Conservation (phyloP, 306 rosid species). For the Citrullus mucosospermus region DNA sequence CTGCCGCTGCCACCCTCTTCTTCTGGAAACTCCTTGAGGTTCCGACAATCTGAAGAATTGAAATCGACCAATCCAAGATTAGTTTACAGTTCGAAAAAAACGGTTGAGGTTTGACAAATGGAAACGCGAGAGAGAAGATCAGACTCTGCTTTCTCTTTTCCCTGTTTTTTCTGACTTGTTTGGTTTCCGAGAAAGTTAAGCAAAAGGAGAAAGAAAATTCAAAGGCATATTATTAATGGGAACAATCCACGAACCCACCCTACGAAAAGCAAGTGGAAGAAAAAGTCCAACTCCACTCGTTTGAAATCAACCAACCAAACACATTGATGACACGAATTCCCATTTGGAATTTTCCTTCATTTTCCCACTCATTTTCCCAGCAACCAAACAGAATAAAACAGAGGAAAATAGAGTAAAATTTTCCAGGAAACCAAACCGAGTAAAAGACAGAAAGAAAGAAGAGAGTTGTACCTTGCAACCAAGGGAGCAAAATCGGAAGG, state of each 20-base stretch:
- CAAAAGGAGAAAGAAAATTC: neutral
- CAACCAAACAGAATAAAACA: constrained; percentile 2
- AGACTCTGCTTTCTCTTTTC: neutral
- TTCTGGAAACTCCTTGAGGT: constrained; percentile 44
- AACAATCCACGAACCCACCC: neutral
- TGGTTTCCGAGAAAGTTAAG: neutral
- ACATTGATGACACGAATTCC: constrained; percentile 3
- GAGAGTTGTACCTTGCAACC: constrained; percentile 75
- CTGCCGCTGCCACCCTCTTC: constrained; percentile 21
- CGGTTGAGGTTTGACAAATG: neutral
- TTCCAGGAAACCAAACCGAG: constrained; percentile 6
- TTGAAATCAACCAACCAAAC: constrained; percentile 8
- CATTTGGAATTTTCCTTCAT: neutral
- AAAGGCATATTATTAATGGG: neutral
- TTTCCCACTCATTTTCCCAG: neutral
- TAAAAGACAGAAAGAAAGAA: too few species aligned
- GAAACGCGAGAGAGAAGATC: neutral
- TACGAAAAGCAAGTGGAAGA: neutral
- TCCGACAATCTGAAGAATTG: constrained; percentile 44
- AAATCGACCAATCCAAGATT: neutral
- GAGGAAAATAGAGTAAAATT: too few species aligned
- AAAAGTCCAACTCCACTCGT: neutral
- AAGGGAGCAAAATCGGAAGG: constrained; percentile 93
- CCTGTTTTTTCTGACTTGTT: neutral
- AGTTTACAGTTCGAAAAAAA: neutral